Evolutionary conservation across 202 grass and related monocot species (phyloP), one percentile per base, ranked within the genome.

Genomic region (Miscanthus sacchariflorus): DNA sequence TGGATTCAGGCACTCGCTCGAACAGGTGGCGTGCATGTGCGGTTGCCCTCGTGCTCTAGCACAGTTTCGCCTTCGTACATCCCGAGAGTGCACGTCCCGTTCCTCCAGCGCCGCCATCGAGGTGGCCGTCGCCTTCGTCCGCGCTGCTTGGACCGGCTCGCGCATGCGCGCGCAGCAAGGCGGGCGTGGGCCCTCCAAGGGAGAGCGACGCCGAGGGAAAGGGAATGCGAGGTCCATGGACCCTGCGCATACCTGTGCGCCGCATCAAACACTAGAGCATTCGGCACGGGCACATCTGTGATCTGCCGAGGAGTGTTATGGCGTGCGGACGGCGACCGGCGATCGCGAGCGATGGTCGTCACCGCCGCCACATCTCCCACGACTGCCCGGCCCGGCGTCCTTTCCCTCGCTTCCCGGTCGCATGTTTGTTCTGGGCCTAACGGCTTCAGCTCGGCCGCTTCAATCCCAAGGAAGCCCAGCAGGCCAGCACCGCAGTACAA

Each of bases 1-100:
- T 2, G 11, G 65, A 3, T 7, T 79, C 11, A 6, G 83, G 78
- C 82, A 89, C 35, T 86, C 21, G 0, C 44, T 74, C 83, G 82
- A 89, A 83, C 83, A 83, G 67, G 33, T 39, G 14, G 11, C 15
- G 38, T 61, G 78, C 86, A n/a, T 15, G 23, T 0, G 36, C n/a
- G 11, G 43, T 49, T 14, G 61, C n/a, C 44, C 38, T 9, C 28
- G 25, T 52, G 1, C 5, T 12, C 18, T 8, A 5, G 1, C 25
- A 9, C 69, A 38, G 24, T 0, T 18, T 19, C 50, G 23, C 14
- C n/a, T 18, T 13, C 21, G 30, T 4, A 84, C 12, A 18, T 28
- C 38, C 39, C 6, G 44, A 25, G 13, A 38, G 58, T 15, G 54
- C 39, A 39, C 13, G 9, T 61, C 88, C 39, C 64, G 9, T 71